A percentile compares a stretch with the other conserved stretches of the same genome.
phyloP scores from a whole-genome alignment of 1,284 basidiomycete species.

The Papiliotrema fonsecae region DNA sequence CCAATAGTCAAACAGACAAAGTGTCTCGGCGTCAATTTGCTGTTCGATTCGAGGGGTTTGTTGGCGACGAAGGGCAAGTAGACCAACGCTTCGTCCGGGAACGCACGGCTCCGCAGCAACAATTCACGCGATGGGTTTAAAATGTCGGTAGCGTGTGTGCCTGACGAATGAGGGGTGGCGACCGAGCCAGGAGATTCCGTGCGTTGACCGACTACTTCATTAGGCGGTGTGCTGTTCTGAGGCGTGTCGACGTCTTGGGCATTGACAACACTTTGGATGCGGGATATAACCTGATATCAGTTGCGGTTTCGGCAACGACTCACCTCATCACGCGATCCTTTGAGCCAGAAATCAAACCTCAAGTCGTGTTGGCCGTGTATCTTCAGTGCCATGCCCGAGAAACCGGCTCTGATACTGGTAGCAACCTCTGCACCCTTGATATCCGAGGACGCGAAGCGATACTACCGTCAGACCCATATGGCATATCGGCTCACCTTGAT shows the following conservation, averaged over 20 bases:
- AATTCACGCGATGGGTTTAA: constrained; percentile 29
- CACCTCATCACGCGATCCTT: constrained; percentile 52
- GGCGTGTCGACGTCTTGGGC: not conserved
- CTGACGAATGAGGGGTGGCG: not conserved
- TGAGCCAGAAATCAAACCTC: constrained; percentile 54
- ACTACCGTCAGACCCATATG: constrained; percentile 41
- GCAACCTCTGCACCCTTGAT: constrained; percentile 51
- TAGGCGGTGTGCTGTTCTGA: not conserved
- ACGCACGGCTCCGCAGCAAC: constrained; percentile 18
- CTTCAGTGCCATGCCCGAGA: constrained; percentile 53
- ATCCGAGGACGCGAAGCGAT: constrained; percentile 53
- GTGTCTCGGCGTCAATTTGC: constrained; percentile 32
- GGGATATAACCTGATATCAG: constrained; percentile 11
- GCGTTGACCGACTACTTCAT: not conserved
- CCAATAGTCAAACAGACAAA: constrained; percentile 51
- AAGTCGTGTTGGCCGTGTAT: constrained; percentile 55
- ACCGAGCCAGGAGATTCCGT: not conserved
- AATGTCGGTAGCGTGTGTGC: constrained; percentile 27
- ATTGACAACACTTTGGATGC: constrained; percentile 3
- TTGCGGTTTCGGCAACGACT: constrained; percentile 6
- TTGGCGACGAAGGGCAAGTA: constrained; percentile 47
- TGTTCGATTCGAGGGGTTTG: constrained; percentile 16
- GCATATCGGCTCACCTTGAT: constrained; percentile 34
- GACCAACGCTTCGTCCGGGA: constrained; percentile 36
- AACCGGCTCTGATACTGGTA: constrained; percentile 42